Base-by-base conservation (phyloP, 2,329 filamentous ascomycete genomes). In the Colletotrichum higginsianum region DNA sequence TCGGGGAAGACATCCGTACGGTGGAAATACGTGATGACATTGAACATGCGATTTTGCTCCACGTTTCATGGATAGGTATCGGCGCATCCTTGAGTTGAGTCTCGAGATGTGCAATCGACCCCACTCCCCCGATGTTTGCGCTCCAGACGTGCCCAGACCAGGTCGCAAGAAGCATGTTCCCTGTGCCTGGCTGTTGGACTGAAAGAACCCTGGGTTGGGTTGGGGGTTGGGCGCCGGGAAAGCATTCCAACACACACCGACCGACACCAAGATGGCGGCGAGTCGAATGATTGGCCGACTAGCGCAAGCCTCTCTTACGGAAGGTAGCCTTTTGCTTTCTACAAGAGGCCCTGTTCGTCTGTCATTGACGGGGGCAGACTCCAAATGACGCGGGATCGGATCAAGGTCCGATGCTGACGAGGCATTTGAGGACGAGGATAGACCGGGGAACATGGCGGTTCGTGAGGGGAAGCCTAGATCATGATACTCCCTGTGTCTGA, bases 61-160 rank as follows among this genome's bases (percentile, higher is more conserved):
- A 66, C 38, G 42, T 38, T 38, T 38, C 13, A 60, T 18, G 42
- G 30, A 26, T 15, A 53, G 46, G 21, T 44, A 53, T 15, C 44
- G 53, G 46, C 40, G 23, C 35, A 38, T 53, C 44, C 21, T 71
- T 30, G 16, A 53, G 7, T 12, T 15, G 50, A 53, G 26, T 11
- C 50, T n/a, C 26, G 67, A 61, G 40, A 30, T 38, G 35, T 38
- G 9, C 15, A 21, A 47, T 35, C 8, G 42, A 53, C 64, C 35
- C 65, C 69, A 69, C 65, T 61, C 58, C 49, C 64, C 69, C 66
- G 46, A 64, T 69, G 69, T 63, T 69, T 61, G 52, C 40, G 63
- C 40, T 26, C 30, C 47, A 57, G 21, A 49, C 21, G 21, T 67
- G 57, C 64, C 50, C 49, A 46, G 56, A 12, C 49, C 23, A 50